Conservation (phyloP, 306 rosid species). For the Abrus precatorius region DNA sequence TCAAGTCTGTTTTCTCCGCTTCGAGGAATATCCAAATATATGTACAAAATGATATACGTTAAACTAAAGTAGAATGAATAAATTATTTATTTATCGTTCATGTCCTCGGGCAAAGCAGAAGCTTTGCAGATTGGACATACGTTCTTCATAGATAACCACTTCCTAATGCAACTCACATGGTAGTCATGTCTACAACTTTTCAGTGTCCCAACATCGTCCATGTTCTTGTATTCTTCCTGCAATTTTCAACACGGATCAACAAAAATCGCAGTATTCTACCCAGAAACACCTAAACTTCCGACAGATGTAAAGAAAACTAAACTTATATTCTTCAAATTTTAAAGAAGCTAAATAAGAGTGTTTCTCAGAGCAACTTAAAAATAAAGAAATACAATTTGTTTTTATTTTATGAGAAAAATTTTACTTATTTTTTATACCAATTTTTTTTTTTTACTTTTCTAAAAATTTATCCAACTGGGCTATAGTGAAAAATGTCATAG, state of each 20-base stretch:
- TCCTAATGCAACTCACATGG: conserved; percentile 74
- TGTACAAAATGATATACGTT: conserved; percentile 48
- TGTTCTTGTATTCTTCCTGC: conserved; percentile 79
- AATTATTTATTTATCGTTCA: conserved; percentile 57
- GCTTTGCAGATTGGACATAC: conserved; percentile 76
- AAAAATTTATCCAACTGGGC: no score
- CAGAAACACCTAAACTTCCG: background rate
- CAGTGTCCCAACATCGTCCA: conserved; percentile 75
- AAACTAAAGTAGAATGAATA: conserved; percentile 23
- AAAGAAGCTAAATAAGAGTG: no score
- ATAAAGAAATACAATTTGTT: no score
- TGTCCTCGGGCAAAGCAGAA: conserved; percentile 57
- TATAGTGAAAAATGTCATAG: background rate
- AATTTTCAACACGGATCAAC: conserved; percentile 18
- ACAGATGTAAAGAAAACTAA: background rate
- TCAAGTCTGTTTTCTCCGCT: conserved; percentile 49
- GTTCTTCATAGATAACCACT: conserved; percentile 79
- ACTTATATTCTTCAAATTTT: background rate
- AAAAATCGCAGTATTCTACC: background rate
- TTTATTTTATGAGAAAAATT: no score
- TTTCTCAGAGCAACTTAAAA: no score
- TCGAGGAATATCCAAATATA: conserved; percentile 53
- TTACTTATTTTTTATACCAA: no score
- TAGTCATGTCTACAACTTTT: conserved; percentile 74
- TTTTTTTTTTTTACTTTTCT: no score